A percentile compares a stretch with the other conserved stretches of the same genome.
phyloP scores from a whole-genome alignment of 2,329 filamentous ascomycete species.

The Ascochyta rabiei region DNA sequence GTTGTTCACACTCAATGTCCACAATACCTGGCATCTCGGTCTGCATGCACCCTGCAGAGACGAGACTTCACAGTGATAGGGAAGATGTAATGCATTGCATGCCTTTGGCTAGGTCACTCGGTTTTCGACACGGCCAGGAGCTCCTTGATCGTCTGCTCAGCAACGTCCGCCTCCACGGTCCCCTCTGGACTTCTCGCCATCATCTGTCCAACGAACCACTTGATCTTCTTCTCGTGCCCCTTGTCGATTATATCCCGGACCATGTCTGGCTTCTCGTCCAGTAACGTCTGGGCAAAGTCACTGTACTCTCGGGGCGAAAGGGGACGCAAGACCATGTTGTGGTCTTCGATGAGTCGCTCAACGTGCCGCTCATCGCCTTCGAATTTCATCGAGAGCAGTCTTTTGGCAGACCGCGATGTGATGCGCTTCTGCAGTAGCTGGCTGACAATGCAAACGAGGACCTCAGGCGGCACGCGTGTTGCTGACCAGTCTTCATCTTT shows the following conservation, averaged over 20 bases:
- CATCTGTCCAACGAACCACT: conserved; percentile 73
- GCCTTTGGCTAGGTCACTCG: neutral
- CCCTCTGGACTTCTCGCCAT: conserved; percentile 66
- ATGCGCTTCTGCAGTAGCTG: conserved; percentile 52
- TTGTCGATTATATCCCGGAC: conserved; percentile 65
- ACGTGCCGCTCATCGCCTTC: conserved; percentile 57
- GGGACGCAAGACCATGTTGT: conserved; percentile 61
- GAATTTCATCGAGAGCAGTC: conserved; percentile 62
- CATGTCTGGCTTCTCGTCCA: conserved; percentile 62
- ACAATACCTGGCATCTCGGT: too few relatives aligned
- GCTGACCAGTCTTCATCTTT: conserved; percentile 51
- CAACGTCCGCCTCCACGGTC: conserved; percentile 65
- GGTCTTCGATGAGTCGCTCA: conserved; percentile 60
- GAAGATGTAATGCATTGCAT: neutral
- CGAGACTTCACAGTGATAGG: neutral
- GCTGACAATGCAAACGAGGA: conserved; percentile 53
- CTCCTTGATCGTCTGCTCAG: conserved; percentile 60
- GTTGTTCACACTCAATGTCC: too few relatives aligned
- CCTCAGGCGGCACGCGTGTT: conserved; percentile 45
- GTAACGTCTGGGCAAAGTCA: conserved; percentile 58
- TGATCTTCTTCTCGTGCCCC: conserved; percentile 68
- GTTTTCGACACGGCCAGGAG: conserved; percentile 45
- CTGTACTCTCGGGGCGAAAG: conserved; percentile 63
- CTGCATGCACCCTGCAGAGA: too few relatives aligned
- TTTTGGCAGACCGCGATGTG: conserved; percentile 64